Conservation (phyloP, 2,329 filamentous ascomycete species). For the Cytospora mali region DNA sequence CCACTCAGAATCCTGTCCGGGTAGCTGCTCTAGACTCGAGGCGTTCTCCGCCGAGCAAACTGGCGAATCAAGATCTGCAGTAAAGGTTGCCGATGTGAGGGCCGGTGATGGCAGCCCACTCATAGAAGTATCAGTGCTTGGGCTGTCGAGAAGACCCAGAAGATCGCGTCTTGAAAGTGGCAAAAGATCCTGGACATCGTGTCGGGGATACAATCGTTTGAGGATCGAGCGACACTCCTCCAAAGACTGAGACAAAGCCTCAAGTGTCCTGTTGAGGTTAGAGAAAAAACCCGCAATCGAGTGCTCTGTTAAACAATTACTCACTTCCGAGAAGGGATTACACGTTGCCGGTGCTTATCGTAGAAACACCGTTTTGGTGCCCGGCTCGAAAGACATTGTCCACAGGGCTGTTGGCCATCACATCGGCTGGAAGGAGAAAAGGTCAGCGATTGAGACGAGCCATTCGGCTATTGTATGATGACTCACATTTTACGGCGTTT, state of each 20-base stretch:
- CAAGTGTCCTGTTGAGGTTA: constrained; percentile 51
- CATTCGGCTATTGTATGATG: neutral
- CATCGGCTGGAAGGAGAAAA: constrained; percentile 55
- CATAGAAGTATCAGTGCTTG: constrained; percentile 42
- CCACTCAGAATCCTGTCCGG: constrained; percentile 64
- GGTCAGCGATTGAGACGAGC: constrained; percentile 34
- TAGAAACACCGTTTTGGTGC: constrained; percentile 80
- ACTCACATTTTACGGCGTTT: constrained; percentile 74
- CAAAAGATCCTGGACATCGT: constrained; percentile 54
- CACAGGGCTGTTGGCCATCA: constrained; percentile 79
- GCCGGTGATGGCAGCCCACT: constrained; percentile 56
- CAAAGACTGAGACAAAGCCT: constrained; percentile 64
- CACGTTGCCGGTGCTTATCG: constrained; percentile 75
- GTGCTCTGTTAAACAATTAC: constrained; percentile 37
- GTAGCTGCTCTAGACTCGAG: constrained; percentile 67
- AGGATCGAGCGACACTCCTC: constrained; percentile 68
- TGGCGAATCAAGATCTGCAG: constrained; percentile 52
- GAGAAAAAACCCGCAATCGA: constrained; percentile 29
- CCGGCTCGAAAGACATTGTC: constrained; percentile 80
- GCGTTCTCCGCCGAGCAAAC: constrained; percentile 52
- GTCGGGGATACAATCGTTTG: constrained; percentile 63
- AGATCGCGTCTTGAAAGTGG: constrained; percentile 62
- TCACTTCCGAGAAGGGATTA: constrained; percentile 78
- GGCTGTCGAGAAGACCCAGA: constrained; percentile 57
- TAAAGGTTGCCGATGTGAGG: constrained; percentile 48